Percentiles rank a stretch among this genome's conserved stretches.
phyloP scores from a whole-genome alignment of 2,329 filamentous ascomycete species.

The Pseudodiploospora longispora region DNA sequence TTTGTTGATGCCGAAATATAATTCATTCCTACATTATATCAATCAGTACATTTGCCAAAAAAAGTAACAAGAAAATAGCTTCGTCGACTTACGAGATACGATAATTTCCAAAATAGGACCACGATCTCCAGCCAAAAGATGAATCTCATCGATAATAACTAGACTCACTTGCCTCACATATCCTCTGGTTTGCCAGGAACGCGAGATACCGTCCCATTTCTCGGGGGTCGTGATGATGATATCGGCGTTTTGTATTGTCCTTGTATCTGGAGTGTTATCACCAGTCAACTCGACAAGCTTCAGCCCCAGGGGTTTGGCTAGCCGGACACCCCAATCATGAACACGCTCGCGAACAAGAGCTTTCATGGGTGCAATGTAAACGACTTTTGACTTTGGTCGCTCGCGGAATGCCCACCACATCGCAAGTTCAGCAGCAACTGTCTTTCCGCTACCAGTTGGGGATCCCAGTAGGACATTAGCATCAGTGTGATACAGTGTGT shows the following conservation, averaged over 20 bases:
- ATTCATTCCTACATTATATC: conserved; percentile 68
- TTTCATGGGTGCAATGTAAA: conserved; percentile 99
- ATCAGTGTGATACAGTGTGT: conserved; percentile 86
- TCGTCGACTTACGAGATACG: conserved; percentile 49
- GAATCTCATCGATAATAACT: conserved; percentile 98
- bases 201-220: conserved; percentile 99
- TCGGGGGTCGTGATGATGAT: conserved; percentile 99
- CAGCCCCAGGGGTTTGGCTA: conserved; percentile 75
- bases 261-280: conserved; percentile 95
- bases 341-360: conserved; percentile 93
- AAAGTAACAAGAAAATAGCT: background rate
- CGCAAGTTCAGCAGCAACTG: conserved; percentile 86
- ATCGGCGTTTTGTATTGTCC: conserved; percentile 90
- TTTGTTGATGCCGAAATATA: conserved; percentile 95
- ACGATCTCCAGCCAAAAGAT: conserved; percentile 90
- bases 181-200: conserved; percentile 95
- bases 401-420: conserved; percentile 99
- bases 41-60: background rate
- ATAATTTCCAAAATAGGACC: conserved; percentile 98
- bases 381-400: conserved; percentile 89
- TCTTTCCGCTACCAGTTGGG: conserved; percentile 95
- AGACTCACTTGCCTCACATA: conserved; percentile 93
- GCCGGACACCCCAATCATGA: conserved; percentile 81
- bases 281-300: conserved; percentile 91
- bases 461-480: conserved; percentile 92